These are phyloP conservation scores for Phylloporus sp. DNA, from an alignment of 768 basidiomycete species.

Conservation along the genomic window DNA sequence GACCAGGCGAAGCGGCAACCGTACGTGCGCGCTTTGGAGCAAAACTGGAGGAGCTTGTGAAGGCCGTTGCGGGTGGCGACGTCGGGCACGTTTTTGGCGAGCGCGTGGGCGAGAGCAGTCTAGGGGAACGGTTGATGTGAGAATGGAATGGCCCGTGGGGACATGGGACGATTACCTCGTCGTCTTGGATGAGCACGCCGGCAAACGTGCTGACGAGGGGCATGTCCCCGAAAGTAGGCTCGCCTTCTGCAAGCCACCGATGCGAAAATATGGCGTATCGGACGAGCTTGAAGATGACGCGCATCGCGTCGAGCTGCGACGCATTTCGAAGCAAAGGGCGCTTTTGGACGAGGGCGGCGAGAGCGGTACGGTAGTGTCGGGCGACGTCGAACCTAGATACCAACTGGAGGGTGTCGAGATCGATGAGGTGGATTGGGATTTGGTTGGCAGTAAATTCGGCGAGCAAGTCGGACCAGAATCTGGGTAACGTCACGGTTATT, in stretches of 20 bases:
- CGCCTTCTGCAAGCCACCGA: constrained; percentile 9
- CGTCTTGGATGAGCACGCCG: background rate
- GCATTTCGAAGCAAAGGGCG: background rate
- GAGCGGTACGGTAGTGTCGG: constrained; percentile 1
- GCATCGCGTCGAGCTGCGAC: background rate
- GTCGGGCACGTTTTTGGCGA: background rate
- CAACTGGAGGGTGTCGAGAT: constrained; percentile 5
- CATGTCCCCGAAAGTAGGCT: constrained; percentile 10
- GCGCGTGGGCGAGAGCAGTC: background rate
- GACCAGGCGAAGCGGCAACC: constrained; percentile 16
- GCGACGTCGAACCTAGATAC: constrained; percentile 6
- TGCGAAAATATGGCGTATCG: constrained; percentile 17
- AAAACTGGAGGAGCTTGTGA: constrained; percentile 9
- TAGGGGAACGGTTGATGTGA: background rate
- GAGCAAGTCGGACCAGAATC: constrained; percentile 2
- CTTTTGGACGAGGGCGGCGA: constrained; percentile 4
- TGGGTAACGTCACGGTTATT: background rate
- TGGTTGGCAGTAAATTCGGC: constrained; percentile 8
- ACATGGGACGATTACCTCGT: background rate
- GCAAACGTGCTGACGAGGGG: constrained; percentile 1
- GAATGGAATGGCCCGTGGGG: background rate
- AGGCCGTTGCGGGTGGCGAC: background rate
- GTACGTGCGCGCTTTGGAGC: constrained; percentile 7
- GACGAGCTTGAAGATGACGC: constrained; percentile 1
- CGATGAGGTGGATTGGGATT: constrained; percentile 10